Evolutionary conservation across 2,329 filamentous ascomycete species (phyloP), one percentile per base, ranked within the genome.

Genomic region (Cordyceps militaris): DNA sequence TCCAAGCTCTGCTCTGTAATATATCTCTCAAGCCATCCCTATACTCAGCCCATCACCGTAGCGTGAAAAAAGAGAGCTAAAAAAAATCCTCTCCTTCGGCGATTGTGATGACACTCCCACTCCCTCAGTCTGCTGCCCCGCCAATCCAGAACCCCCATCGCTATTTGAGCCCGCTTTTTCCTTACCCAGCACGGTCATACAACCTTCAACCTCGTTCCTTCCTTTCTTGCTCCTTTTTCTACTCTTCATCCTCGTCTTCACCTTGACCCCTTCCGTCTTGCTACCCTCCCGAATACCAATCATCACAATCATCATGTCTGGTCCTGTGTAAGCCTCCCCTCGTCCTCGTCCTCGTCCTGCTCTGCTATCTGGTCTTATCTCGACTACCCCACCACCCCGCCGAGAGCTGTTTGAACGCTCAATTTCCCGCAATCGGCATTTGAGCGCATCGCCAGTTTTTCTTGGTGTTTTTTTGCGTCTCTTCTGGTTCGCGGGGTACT

Each of bases 271-370:
- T 32, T 40, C 42, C 34, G 49, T 51, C 46, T 44, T 43, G 46
- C 34, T 43, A 44, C 30, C 40, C 47, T 38, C 23, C 19, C 24
- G 7, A 24, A 43, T 16, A 3, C 19, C 34, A 3, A 43, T 57
- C 26, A 55, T n/a, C 50, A 58, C 57, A 46, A 16, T 71, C 74
- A 81, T 74, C 74, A 84, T 85, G 82, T 84, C 82, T 79, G 80
- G 81, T 73, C 74, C 84, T 75, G 82, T 84, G 84, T 87, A 83
- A 86, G 84, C 85, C 62, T 59, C 59, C 57, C 53, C 63, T 40
- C 38, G 10, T 42, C 24, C 2, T 43, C 19, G 14, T 8, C 34
- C 34, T 52, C 19, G 56, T 59, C 60, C 30, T 58, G 50, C 63
- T 64, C 63, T 57, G 60, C 61, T 52, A 61, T 62, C 61, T 62